Percentiles rank a stretch among this genome's conserved stretches.
phyloP scores from a whole-genome alignment of 257 asterid genomes.

The Nicotiana paniculata region DNA sequence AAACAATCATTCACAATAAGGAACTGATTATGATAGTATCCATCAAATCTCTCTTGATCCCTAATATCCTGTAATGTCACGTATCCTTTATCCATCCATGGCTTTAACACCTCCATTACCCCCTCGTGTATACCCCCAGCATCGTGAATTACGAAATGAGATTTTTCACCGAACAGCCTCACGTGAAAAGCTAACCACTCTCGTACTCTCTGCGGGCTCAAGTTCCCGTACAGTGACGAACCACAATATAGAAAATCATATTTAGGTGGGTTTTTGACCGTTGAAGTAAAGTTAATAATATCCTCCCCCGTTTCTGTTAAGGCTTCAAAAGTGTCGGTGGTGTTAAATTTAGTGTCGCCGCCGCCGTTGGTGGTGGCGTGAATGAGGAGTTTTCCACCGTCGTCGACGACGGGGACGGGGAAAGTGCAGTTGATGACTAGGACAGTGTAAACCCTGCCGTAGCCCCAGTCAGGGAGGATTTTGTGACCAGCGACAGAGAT shows the following conservation, averaged over 20 bases:
- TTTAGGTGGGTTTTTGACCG: constrained; percentile 23
- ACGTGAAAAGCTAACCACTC: constrained; percentile 82
- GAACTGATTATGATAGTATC: constrained; percentile 81
- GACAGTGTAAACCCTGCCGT: constrained; percentile 77
- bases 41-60: constrained; percentile 78
- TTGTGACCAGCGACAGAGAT: constrained; percentile 21
- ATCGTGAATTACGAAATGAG: constrained; percentile 81
- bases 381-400: constrained; percentile 48
- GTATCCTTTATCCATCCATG: constrained; percentile 77
- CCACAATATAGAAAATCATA: constrained; percentile 72
- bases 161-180: constrained; percentile 42
- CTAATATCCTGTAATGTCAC: constrained; percentile 67
- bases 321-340: constrained; percentile 43
- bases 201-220: constrained; percentile 64
- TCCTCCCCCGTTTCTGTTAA: constrained; percentile 31
- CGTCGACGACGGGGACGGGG: constrained; percentile 21
- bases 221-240: constrained; percentile 59
- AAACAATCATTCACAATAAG: constrained; percentile 70
- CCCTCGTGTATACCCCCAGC: constrained; percentile 75
- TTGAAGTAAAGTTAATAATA: constrained; percentile 20
- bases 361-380: constrained; percentile 48
- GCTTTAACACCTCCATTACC: constrained; percentile 52
- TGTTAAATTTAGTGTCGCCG: constrained; percentile 24
- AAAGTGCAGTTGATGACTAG: constrained; percentile 72
- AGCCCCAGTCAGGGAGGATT: constrained; percentile 69